Conservation (phyloP, 345 rosid species). For the Orychophragmus violaceus region DNA sequence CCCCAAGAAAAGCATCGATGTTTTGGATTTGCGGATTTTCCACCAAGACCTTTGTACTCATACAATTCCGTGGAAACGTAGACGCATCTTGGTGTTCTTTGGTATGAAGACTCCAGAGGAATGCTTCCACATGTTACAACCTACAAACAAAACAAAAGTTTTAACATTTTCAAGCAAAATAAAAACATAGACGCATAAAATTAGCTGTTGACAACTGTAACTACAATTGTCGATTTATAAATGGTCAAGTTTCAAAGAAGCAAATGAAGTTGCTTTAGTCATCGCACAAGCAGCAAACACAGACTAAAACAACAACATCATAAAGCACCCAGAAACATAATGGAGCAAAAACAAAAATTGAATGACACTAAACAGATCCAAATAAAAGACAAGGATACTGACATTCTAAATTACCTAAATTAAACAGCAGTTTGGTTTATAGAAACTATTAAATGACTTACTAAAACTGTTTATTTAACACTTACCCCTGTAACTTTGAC, state of each 20-base stretch:
- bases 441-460: background rate
- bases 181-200: too few species aligned
- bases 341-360: background rate
- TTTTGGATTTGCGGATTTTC: slow-evolving; percentile 70
- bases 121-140: slow-evolving; percentile 96
- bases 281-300: too few species aligned
- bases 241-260: too few species aligned
- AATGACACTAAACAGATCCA: background rate
- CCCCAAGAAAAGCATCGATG: slow-evolving; percentile 91
- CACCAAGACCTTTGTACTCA: slow-evolving; percentile 75
- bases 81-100: slow-evolving; percentile 72
- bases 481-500: slow-evolving; percentile 95
- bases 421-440: too few species aligned
- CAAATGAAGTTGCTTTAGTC: too few species aligned
- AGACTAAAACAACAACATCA: background rate
- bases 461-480: slow-evolving; percentile 1
- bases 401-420: background rate
- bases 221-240: too few species aligned
- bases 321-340: background rate
- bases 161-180: background rate
- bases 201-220: too few species aligned
- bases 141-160: slow-evolving; percentile 30
- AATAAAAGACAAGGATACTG: background rate
- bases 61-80: slow-evolving; percentile 77
- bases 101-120: slow-evolving; percentile 85